phyloP scores from a whole-genome alignment of 2,329 filamentous ascomycete genomes.

The Thielaviopsis punctulata region DNA sequence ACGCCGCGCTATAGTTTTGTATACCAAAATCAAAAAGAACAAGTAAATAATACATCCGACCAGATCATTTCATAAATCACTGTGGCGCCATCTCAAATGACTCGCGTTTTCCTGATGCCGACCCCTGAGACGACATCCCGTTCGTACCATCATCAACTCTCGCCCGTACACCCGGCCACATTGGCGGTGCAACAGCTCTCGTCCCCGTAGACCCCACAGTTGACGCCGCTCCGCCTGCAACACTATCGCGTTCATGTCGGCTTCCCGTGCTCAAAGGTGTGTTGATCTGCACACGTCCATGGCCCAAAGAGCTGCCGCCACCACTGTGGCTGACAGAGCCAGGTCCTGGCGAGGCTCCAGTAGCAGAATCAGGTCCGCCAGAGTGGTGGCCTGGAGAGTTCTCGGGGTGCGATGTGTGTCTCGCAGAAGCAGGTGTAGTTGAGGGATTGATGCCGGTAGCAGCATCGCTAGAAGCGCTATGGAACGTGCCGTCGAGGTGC shows the following conservation, averaged over 20 bases:
- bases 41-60: not conserved
- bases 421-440: not conserved
- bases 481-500: not conserved
- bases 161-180: slow-evolving; percentile 8
- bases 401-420: not conserved
- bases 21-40: not conserved
- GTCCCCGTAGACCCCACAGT: not conserved
- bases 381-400: not conserved
- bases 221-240: not conserved
- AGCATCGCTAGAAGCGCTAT: not conserved
- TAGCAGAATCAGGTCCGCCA: not conserved
- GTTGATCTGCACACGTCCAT: not conserved
- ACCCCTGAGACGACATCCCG: not conserved
- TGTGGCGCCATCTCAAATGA: not conserved
- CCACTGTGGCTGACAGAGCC: not conserved
- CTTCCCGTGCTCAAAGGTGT: not conserved
- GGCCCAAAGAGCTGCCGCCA: not conserved
- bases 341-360: not conserved
- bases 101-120: not conserved
- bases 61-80: not conserved
- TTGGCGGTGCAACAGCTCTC: slow-evolving; percentile 2
- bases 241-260: not conserved
- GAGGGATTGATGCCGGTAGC: not conserved
- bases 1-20: not conserved
- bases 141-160: not conserved